Evolutionary conservation across 2,329 filamentous ascomycete genomes (phyloP).

Genomic region (Penicillium occitanis): DNA sequence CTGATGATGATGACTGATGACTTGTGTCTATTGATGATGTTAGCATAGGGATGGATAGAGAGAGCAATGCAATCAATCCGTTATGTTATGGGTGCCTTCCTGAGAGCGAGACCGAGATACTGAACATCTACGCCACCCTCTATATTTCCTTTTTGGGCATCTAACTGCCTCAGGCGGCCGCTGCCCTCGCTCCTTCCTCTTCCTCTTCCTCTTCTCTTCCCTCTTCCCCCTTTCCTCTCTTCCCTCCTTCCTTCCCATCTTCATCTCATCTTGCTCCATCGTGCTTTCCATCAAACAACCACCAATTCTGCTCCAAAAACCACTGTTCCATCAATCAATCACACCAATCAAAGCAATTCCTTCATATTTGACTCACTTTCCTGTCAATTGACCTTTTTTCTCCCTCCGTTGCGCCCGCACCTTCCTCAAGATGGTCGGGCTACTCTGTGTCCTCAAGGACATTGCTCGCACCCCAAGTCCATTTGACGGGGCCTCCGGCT

Average conservation of each 20-base stretch:
- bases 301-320: background rate
- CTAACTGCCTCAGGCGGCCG: background rate
- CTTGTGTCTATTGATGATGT: conserved; percentile 6
- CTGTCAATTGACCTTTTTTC: background rate
- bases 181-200: conserved; percentile 14
- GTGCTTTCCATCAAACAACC: conserved; percentile 3
- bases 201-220: background rate
- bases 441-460: conserved; percentile 6
- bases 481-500: background rate
- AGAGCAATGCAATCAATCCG: background rate
- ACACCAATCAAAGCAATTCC: background rate
- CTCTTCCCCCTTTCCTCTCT: background rate
- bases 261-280: conserved; percentile 13
- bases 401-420: background rate
- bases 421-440: background rate
- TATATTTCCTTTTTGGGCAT: background rate
- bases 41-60: conserved; percentile 7
- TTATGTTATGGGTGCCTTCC: background rate
- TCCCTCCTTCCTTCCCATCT: conserved; percentile 1
- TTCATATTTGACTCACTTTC: background rate
- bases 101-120: background rate
- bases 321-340: background rate
- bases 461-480: background rate
- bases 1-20: conserved; percentile 6
- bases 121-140: background rate